Percentiles rank a stretch among this genome's conserved stretches.
Conservation (phyloP, 164 flowering plant genomes). For the Brasenia schreberi region DNA sequence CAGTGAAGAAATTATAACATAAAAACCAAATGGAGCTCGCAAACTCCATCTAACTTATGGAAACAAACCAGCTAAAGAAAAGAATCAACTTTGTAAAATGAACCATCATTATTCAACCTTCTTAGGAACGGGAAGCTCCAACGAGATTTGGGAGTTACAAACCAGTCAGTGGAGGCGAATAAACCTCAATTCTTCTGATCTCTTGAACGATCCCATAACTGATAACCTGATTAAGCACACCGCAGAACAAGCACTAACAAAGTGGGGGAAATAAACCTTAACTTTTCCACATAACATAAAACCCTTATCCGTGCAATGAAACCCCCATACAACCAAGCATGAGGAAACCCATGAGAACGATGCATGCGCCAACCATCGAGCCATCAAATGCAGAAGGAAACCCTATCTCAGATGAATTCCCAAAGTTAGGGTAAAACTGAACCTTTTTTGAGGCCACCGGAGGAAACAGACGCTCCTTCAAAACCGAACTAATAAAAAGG, state of each 20-base stretch:
- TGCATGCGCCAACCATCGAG: neutral
- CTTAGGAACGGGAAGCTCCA: too few species aligned
- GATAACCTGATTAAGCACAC: neutral
- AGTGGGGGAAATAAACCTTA: neutral
- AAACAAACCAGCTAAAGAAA: too few species aligned
- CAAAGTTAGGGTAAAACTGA: too few species aligned
- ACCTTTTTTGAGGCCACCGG: neutral
- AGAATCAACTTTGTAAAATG: too few species aligned
- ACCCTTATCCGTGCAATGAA: neutral
- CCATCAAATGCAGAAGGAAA: neutral
- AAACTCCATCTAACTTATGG: too few species aligned
- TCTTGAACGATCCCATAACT: neutral
- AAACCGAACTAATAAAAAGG: neutral
- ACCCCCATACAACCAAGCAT: neutral
- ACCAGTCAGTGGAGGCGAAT: neutral
- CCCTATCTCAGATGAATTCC: neutral
- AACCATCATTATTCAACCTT: too few species aligned
- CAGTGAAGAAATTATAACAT: too few species aligned
- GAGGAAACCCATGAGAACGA: neutral
- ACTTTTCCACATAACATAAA: neutral
- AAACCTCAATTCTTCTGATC: neutral
- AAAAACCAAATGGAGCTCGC: too few species aligned
- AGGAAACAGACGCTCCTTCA: neutral
- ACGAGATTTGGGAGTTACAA: too few species aligned
- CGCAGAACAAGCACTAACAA: neutral